Evolutionary conservation across 1,284 basidiomycete species (phyloP).

Genomic region (Sporisorium iseilematis-ciliati): DNA sequence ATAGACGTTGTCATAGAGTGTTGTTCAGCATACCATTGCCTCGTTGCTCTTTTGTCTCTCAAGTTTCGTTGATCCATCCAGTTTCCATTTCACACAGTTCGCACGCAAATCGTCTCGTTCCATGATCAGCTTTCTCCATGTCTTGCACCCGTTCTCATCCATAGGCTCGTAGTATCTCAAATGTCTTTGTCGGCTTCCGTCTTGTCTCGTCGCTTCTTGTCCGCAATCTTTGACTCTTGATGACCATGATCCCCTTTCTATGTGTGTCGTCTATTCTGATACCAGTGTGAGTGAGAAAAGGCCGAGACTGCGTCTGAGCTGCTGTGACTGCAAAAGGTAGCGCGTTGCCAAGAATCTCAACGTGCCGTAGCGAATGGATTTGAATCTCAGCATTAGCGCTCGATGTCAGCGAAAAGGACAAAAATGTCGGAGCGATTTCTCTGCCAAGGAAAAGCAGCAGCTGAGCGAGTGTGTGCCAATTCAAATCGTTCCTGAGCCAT

Average conservation of each 20-base stretch:
- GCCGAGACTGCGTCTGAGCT: no score
- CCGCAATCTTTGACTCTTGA: conserved; percentile 1
- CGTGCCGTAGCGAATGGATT: background rate
- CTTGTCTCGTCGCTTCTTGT: conserved; percentile 3
- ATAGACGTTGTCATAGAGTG: background rate
- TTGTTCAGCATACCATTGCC: background rate
- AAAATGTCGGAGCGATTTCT: background rate
- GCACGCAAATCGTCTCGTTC: conserved; percentile 3
- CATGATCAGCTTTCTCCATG: background rate
- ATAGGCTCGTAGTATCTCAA: background rate
- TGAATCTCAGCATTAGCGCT: background rate
- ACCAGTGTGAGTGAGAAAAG: background rate
- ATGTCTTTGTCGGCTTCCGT: background rate
- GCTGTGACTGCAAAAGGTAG: no score
- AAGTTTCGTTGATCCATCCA: background rate
- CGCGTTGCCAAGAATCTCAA: conserved; percentile 12
- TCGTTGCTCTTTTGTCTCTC: background rate
- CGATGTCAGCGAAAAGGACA: background rate
- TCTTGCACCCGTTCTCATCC: conserved; percentile 5
- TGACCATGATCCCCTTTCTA: no score
- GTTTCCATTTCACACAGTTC: background rate
- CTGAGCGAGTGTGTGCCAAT: no score
- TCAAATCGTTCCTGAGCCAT: no score
- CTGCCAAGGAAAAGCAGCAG: no score
- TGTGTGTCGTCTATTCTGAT: background rate